Percentiles rank a stretch among this genome's conserved stretches.
Conservation (phyloP, 352 stramenopile species). For the Phytophthora agathidicida region DNA sequence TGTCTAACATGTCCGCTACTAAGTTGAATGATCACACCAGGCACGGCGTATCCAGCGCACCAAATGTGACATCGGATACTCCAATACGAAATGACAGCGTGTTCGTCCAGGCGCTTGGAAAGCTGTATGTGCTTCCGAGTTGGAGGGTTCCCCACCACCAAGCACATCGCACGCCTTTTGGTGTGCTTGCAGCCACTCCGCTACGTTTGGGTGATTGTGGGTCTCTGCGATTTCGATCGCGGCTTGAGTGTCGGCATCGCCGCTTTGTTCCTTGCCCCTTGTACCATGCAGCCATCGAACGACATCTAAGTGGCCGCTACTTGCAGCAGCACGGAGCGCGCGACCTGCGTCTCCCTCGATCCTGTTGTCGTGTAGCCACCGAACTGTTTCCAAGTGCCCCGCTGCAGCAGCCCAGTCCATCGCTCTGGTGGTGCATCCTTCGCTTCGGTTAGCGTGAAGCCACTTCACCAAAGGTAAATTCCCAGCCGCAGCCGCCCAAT, state of each 20-base stretch:
- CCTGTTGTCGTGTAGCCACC: constrained; percentile 12
- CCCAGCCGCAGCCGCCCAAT: constrained; percentile 5
- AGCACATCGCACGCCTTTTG: background rate
- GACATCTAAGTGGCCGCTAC: background rate
- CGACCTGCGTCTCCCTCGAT: constrained; percentile 11
- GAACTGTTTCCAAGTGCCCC: constrained; percentile 12
- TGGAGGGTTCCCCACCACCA: background rate
- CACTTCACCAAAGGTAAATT: constrained; percentile 1
- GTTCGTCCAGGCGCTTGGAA: background rate
- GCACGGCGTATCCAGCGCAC: background rate
- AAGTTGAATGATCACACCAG: background rate
- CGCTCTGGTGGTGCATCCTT: constrained; percentile 12
- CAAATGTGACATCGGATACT: background rate
- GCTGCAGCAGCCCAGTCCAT: constrained; percentile 20
- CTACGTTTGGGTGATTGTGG: background rate
- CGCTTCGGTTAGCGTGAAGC: constrained; percentile 2
- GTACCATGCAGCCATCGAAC: background rate
- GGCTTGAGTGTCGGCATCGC: background rate
- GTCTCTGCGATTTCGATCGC: background rate
- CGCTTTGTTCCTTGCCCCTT: background rate
- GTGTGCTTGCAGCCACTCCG: background rate
- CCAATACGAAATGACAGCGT: background rate
- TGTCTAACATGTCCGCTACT: too few species aligned
- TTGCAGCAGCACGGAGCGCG: background rate
- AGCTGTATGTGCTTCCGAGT: background rate